Base-by-base conservation (phyloP, 768 basidiomycete species). In the Boletus patriciae region DNA sequence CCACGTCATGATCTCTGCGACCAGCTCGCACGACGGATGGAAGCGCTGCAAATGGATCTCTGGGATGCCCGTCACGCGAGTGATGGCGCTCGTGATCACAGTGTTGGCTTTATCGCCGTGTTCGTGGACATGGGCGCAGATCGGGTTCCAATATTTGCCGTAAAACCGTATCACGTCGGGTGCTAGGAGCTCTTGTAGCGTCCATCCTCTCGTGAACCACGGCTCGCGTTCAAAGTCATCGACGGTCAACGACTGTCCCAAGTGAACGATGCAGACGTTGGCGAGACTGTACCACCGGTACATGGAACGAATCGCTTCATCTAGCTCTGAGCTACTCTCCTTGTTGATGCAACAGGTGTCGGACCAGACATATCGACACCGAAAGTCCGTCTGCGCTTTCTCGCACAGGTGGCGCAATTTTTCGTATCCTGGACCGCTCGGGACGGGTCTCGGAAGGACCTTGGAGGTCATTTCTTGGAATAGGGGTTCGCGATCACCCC, bases 181-280 rank as follows among this genome's bases (percentile, higher is more conserved):
- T 3, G 62, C 62, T 25, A 63, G 41, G 6, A 65, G 54, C 36
- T 62, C 62, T 46, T 62, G 62, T 3, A 65, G 31, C 0, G 59
- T 61, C 60, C 59, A 61, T 6, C 59, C 52, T 13, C 59, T 25
- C 9, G 49, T 55, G 37, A 63, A 65, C 63, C 63, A 65, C 7
- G 53, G 51, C 0, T 63, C 59, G 10, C 23, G 21, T 0, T 40
- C 54, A 47, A 62, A 62, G 50, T 65, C 52, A 19, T 55, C 63
- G 42, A 65, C 41, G 15, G 53, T 43, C 25, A n/a, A 18, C 1
- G 64, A 62, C 8, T 40, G 37, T 18, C 54, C 54, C 34, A 62
- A 15, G 43, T 65, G 50, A 2, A 65, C 59, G 48, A 65, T 65
- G 4, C 54, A 62, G 47, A 62, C 33, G 16, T 62, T n/a, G 25